Conservation (phyloP, 768 basidiomycete species). For the Boletellus ananiceps region DNA sequence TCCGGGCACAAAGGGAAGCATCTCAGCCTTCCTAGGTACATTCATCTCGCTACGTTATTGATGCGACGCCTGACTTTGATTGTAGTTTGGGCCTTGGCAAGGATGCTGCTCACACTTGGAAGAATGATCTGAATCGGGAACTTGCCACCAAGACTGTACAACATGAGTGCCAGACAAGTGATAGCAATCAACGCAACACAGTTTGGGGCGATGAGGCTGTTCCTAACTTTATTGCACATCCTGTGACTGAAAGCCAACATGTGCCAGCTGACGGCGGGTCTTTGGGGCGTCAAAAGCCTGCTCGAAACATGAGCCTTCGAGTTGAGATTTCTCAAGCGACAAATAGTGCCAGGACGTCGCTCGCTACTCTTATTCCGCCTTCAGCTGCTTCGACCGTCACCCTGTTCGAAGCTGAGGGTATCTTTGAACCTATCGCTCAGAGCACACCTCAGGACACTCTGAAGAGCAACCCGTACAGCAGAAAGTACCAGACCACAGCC, state of each 20-base stretch:
- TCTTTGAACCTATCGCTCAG: slow-evolving; percentile 36
- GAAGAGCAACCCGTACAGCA: slow-evolving; percentile 17
- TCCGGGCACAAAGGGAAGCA: slow-evolving; percentile 58
- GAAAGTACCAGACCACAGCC: slow-evolving; percentile 18
- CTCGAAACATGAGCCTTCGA: slow-evolving; percentile 44
- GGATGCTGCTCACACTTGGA: slow-evolving; percentile 54
- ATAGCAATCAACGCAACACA: slow-evolving; percentile 44
- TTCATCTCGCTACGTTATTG: background rate
- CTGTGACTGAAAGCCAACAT: slow-evolving; percentile 36
- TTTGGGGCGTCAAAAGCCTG: slow-evolving; percentile 38
- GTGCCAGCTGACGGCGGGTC: slow-evolving; percentile 13
- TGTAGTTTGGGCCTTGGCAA: slow-evolving; percentile 60
- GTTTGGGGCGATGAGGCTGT: slow-evolving; percentile 41
- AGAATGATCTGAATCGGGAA: slow-evolving; percentile 49
- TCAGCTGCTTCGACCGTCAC: slow-evolving; percentile 62
- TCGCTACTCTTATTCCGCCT: slow-evolving; percentile 40
- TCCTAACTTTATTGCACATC: slow-evolving; percentile 31
- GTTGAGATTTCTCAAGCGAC: slow-evolving; percentile 47
- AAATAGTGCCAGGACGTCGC: slow-evolving; percentile 49
- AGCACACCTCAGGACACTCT: slow-evolving; percentile 58
- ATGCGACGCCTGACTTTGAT: background rate
- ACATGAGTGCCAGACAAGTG: slow-evolving; percentile 39
- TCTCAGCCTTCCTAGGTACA: slow-evolving; percentile 59
- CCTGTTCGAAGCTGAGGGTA: slow-evolving; percentile 44
- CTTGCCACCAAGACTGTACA: slow-evolving; percentile 41